These are phyloP conservation scores for Mycogone perniciosa DNA, from an alignment of 2,329 filamentous ascomycete species.

Conservation along the genomic window DNA sequence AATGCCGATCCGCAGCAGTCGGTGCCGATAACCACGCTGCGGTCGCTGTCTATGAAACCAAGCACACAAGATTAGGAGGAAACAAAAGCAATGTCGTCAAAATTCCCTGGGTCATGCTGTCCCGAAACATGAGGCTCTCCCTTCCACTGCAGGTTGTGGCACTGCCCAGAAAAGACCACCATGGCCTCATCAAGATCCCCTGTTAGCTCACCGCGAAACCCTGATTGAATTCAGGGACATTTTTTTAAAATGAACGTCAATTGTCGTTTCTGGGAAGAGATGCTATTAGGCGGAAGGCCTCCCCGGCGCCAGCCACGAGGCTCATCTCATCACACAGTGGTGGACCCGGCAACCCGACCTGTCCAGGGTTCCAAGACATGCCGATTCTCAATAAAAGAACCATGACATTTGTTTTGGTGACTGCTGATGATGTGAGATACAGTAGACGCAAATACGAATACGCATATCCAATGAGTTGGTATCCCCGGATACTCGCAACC, in stretches of 20 bases:
- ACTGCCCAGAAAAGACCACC: neutral
- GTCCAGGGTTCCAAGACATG: neutral
- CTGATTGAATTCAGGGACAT: conserved; percentile 13
- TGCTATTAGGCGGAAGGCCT: conserved; percentile 22
- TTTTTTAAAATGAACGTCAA: conserved; percentile 24
- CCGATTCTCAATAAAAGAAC: neutral
- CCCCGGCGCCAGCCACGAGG: conserved; percentile 24
- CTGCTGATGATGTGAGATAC: neutral
- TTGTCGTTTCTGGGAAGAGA: neutral
- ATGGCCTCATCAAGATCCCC: neutral
- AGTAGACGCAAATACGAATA: neutral
- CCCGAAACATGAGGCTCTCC: too few species aligned
- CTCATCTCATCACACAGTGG: neutral
- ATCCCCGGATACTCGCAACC: neutral
- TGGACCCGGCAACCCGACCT: neutral
- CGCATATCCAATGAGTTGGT: neutral
- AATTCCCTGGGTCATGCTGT: too few species aligned
- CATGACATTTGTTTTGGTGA: neutral
- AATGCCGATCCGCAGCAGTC: too few species aligned
- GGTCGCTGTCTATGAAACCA: too few species aligned
- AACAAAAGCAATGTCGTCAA: too few species aligned
- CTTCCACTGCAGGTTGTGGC: too few species aligned
- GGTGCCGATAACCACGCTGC: too few species aligned
- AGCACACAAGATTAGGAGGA: too few species aligned
- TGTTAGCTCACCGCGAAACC: neutral